These are phyloP conservation scores for Tuber indicum DNA, from an alignment of 495 filamentous ascomycete genomes.

Conservation along the genomic window DNA sequence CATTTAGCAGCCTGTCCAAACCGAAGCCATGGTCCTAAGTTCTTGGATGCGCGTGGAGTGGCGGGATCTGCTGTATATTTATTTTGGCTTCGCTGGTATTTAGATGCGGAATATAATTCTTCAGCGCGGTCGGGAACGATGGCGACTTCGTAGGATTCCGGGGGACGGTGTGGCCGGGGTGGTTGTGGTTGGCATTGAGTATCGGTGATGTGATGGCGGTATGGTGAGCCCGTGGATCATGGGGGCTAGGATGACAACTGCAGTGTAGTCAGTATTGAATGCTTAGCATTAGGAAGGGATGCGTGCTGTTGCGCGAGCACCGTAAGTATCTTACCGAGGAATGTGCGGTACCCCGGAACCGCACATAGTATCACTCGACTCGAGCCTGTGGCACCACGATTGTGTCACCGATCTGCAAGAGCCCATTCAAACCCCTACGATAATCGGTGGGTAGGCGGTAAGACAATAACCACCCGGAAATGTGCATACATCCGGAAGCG, in stretches of 20 bases:
- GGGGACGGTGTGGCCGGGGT: background rate
- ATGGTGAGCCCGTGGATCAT: background rate
- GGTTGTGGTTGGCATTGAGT: background rate
- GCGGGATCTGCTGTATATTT: background rate
- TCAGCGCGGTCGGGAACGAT: background rate
- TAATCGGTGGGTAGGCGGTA: background rate
- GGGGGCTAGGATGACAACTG: background rate
- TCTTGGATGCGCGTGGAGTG: background rate
- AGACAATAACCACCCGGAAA: background rate
- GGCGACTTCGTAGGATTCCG: background rate
- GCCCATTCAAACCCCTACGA: background rate
- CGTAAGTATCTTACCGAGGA: background rate
- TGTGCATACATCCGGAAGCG: background rate
- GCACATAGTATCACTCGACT: background rate
- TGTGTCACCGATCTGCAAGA: background rate
- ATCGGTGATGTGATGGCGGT: background rate
- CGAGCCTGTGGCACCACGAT: background rate
- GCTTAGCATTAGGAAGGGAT: background rate
- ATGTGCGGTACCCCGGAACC: background rate
- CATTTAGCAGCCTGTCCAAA: background rate
- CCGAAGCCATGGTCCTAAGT: background rate
- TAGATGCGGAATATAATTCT: background rate
- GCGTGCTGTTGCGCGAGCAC: too few relatives aligned
- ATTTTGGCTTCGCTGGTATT: background rate
- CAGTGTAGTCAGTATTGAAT: background rate